Conservation (phyloP, 495 filamentous ascomycete species). For the Aspergillus cristatus region DNA sequence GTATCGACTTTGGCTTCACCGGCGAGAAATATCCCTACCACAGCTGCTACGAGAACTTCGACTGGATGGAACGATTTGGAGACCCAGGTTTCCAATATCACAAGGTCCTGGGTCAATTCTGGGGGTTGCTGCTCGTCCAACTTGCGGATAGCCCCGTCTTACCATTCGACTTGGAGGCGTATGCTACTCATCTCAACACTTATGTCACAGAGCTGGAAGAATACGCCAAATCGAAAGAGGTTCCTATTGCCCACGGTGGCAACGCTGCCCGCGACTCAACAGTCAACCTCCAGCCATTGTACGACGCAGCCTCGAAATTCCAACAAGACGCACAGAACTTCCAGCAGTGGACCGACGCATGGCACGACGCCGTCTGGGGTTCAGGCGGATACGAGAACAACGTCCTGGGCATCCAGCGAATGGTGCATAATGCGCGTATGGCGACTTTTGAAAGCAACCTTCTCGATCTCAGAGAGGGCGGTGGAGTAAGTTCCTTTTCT, state of each 20-base stretch:
- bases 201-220: constrained; percentile 60
- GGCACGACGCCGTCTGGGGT: constrained; percentile 60
- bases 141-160: constrained; percentile 70
- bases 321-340: constrained; percentile 52
- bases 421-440: constrained; percentile 64
- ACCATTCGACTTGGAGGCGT: constrained; percentile 75
- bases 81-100: constrained; percentile 84
- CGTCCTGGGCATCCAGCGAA: constrained; percentile 50
- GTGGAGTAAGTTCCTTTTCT: constrained; percentile 49
- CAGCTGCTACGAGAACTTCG: constrained; percentile 81
- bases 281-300: constrained; percentile 50
- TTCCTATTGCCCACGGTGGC: constrained; percentile 24
- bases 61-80: constrained; percentile 70
- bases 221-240: constrained; percentile 50
- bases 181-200: constrained; percentile 49
- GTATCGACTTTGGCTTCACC: constrained; percentile 74
- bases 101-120: constrained; percentile 65
- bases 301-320: constrained; percentile 52
- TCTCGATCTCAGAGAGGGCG: constrained; percentile 59
- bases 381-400: constrained; percentile 62
- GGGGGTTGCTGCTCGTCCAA: constrained; percentile 76
- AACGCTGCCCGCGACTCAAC: constrained; percentile 9
- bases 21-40: constrained; percentile 64
- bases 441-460: constrained; percentile 74
- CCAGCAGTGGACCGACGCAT: constrained; percentile 58